Evolutionary conservation across 1,139 yeast genomes (phyloP).

Genomic region (Debaryomyces fabryi): DNA sequence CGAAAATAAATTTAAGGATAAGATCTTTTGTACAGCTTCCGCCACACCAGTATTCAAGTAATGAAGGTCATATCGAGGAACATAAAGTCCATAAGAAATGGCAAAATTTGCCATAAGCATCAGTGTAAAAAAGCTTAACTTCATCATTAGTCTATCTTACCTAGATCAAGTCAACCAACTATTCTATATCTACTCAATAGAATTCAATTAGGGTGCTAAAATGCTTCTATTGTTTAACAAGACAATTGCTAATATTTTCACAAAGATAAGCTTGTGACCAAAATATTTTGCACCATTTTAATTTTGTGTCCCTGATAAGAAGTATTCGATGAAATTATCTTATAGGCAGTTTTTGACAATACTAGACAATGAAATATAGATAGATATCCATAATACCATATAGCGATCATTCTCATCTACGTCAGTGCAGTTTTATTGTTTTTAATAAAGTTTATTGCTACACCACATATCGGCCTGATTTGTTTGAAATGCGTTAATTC

Average conservation of each 20-base stretch:
- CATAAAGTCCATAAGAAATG: not conserved
- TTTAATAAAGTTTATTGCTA: not conserved
- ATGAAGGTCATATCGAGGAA: not conserved
- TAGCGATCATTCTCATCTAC: not conserved
- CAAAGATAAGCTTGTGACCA: conserved; percentile 8
- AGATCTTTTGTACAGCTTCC: conserved; percentile 1
- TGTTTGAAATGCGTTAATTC: not conserved
- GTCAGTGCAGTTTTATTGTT: not conserved
- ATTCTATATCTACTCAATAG: not conserved
- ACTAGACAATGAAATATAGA: not conserved
- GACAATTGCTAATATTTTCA: conserved; percentile 1
- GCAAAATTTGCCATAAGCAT: not conserved
- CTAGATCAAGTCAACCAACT: not conserved
- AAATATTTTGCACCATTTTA: conserved; percentile 4
- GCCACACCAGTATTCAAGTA: not conserved
- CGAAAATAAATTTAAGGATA: not conserved
- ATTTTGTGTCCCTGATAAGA: conserved; percentile 3
- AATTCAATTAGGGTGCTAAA: not conserved
- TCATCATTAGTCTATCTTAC: not conserved
- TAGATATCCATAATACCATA: not conserved
- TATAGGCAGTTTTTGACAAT: not conserved
- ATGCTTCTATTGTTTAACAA: not conserved
- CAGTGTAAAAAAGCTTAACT: not conserved
- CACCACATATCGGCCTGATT: not conserved
- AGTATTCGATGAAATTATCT: not conserved